These are phyloP conservation scores for Chlorella ohadii DNA, from an alignment of 139 green algal species.

Conservation along the genomic window DNA sequence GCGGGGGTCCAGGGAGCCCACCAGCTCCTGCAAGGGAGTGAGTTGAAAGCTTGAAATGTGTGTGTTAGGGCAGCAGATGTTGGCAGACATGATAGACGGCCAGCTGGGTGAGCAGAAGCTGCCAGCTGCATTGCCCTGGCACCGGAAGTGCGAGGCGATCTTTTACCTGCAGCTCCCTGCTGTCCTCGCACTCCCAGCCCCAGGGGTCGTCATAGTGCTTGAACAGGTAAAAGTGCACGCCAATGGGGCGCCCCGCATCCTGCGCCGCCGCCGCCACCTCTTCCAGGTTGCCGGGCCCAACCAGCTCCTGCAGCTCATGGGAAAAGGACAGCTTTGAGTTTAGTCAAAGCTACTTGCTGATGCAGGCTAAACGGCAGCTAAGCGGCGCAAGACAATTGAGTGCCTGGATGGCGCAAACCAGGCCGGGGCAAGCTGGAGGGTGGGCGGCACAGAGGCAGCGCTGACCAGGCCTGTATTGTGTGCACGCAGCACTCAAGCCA, in stretches of 20 bases:
- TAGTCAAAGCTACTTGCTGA: too few species aligned
- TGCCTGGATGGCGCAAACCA: too few species aligned
- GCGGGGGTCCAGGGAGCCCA: not conserved
- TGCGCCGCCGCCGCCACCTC: not conserved
- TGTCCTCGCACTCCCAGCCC: not conserved
- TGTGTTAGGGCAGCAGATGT: too few species aligned
- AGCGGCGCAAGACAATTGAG: too few species aligned
- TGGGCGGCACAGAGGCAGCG: too few species aligned
- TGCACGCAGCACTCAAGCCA: not conserved
- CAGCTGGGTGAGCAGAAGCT: too few species aligned
- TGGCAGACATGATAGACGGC: too few species aligned
- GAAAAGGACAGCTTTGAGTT: too few species aligned
- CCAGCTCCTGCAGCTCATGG: conserved; percentile 19
- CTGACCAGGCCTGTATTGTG: not conserved
- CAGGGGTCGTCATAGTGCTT: not conserved
- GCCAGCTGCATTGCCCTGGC: too few species aligned
- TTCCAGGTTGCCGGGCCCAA: not conserved
- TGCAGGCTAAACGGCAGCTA: too few species aligned
- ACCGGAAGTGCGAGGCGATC: not conserved
- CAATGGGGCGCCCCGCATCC: not conserved
- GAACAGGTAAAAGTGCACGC: conserved; percentile 14
- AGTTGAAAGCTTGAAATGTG: too few species aligned
- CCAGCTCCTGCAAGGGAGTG: not conserved
- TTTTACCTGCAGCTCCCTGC: not conserved
- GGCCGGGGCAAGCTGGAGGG: too few species aligned